phyloP scores from a whole-genome alignment of 768 basidiomycete genomes.

The Gymnopilus dilepis region DNA sequence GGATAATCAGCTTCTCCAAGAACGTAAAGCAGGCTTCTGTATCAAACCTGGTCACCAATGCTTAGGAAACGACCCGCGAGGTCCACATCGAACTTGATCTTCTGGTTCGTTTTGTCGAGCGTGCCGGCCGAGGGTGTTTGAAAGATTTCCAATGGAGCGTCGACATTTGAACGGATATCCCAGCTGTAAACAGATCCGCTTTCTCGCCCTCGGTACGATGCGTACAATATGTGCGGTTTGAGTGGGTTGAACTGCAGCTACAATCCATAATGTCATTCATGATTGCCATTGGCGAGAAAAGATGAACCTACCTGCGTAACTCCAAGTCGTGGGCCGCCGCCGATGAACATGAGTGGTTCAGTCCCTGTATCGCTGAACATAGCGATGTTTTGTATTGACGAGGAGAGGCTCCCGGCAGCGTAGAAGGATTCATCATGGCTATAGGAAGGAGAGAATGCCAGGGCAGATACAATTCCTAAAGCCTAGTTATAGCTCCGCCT shows the following conservation, averaged over 20 bases:
- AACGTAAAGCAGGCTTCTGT: not conserved
- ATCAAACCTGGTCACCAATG: constrained; percentile 72
- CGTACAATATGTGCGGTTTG: constrained; percentile 74
- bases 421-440: constrained; percentile 58
- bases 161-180: constrained; percentile 73
- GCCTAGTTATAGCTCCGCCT: no score
- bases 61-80: constrained; percentile 64
- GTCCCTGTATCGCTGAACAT: constrained; percentile 67
- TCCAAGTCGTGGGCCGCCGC: constrained; percentile 54
- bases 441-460: constrained; percentile 74
- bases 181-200: constrained; percentile 66
- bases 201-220: constrained; percentile 72
- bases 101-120: constrained; percentile 67
- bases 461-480: constrained; percentile 82
- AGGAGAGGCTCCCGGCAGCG: constrained; percentile 79
- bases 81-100: constrained; percentile 80
- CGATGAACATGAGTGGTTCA: constrained; percentile 65
- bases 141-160: constrained; percentile 46
- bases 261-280: not conserved
- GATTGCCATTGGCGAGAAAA: not conserved
- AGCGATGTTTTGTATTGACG: constrained; percentile 61
- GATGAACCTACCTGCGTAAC: constrained; percentile 56
- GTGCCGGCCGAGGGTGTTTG: constrained; percentile 5
- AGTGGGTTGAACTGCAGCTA: constrained; percentile 70
- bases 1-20: not conserved